Conservation (phyloP, 768 basidiomycete genomes). For the Pleurotus pulmonarius region DNA sequence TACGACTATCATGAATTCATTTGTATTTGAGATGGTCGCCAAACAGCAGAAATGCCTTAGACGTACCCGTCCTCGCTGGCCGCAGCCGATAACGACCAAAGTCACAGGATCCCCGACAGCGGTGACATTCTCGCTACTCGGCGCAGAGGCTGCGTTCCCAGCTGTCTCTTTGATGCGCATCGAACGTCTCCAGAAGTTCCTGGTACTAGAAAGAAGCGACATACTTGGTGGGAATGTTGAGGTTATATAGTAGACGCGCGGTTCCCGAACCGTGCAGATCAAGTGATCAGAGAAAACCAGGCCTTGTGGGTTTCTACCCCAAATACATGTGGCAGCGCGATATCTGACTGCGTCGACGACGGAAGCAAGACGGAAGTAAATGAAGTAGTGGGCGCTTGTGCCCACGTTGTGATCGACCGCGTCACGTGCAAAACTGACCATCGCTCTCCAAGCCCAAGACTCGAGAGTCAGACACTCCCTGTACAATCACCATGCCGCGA, state of each 20-base stretch:
- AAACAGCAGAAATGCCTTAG: not conserved
- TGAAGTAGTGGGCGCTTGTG: not conserved
- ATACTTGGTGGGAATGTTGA: not conserved
- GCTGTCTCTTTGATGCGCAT: slow-evolving; percentile 5
- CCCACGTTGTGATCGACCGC: too few species aligned
- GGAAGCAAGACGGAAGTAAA: not conserved
- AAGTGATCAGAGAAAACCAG: not conserved
- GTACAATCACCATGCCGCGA: slow-evolving; percentile 50
- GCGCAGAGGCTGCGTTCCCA: not conserved
- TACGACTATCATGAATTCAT: slow-evolving; percentile 43
- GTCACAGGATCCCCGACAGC: slow-evolving; percentile 46
- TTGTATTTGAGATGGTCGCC: not conserved
- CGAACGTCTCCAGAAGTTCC: slow-evolving; percentile 10
- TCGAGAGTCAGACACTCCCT: too few species aligned
- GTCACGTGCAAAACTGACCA: too few species aligned
- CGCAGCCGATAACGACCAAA: slow-evolving; percentile 77
- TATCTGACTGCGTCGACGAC: not conserved
- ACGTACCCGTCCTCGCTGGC: slow-evolving; percentile 72
- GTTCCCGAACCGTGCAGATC: not conserved
- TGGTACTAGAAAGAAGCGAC: slow-evolving; percentile 6
- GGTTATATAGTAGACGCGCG: not conserved
- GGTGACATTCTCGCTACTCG: slow-evolving; percentile 1
- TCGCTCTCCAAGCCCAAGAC: too few species aligned
- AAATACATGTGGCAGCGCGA: too few species aligned
- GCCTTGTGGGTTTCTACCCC: too few species aligned